Base-by-base conservation (phyloP, 129 eudicot species). In the Escallonia herrerae region DNA sequence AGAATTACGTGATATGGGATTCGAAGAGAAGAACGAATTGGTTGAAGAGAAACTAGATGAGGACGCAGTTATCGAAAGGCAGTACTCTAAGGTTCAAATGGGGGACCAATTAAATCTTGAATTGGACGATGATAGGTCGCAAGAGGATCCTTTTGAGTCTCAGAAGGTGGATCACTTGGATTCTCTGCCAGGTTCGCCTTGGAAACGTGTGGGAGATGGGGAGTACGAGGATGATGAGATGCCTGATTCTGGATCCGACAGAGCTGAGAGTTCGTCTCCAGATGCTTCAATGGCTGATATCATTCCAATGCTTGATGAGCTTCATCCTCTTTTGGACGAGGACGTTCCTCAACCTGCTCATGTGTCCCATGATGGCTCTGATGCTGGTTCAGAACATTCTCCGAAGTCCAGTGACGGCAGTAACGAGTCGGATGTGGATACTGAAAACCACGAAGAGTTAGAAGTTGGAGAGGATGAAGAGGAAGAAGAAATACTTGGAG, bases 271-370 rank as follows among this genome's bases (percentile, higher is more conserved):
- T 66, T 94, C 99, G 6, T 89, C 99, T 67, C 97, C 97, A 0
- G 99, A 86, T 74, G 96, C 99, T 5, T 94, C 97, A 15, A 83
- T 94, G 99, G 90, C 97, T 55, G 97, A 86, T 58, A 94, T 94
- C 44, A 75, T 84, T 44, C 97, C 97, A 4, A 63, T 94, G 93
- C 88, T 94, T 48, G 90, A 94, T 78, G 99, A 94, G 75, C 97
- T 94, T 53, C 89, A 94, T 68, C 99, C 97, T 7, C 86, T 94
- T 69, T 76, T 94, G 66, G 86, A 82, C 7, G 87, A 76, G 72
- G 90, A 83, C 5, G 49, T 51, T 69, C 78, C 86, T 55, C 82
- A 62, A 56, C 71, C 45, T 11, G 73, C 44, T 79, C 59, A 59
- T 56, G 45, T 75, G 75, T 77, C 86, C 7, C 79, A 48, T 50